phyloP scores from a whole-genome alignment of 169 alveolate genomes.

The Plasmodium vinckei region DNA sequence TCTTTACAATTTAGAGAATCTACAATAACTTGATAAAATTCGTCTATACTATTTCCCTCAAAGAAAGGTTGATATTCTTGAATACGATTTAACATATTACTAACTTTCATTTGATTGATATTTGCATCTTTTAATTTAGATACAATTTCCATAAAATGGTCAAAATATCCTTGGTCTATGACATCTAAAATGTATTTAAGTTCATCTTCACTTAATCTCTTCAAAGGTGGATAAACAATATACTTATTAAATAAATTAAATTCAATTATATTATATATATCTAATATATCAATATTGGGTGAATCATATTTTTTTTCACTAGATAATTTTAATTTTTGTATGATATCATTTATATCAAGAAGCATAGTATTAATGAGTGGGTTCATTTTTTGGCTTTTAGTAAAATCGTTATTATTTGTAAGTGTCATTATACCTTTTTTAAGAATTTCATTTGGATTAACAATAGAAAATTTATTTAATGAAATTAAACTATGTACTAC shows the following conservation, averaged over 20 bases:
- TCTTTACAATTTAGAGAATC: slow-evolving; percentile 45
- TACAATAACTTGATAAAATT: slow-evolving; percentile 5
- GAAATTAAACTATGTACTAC: slow-evolving; percentile 62
- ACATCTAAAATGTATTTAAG: slow-evolving; percentile 35
- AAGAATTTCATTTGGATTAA: slow-evolving; percentile 37
- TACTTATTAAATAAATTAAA: slow-evolving; percentile 41
- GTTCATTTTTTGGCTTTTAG: slow-evolving; percentile 7
- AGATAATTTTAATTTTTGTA: slow-evolving; percentile 52
- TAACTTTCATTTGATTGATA: neutral
- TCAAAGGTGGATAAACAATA: slow-evolving; percentile 48
- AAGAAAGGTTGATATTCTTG: slow-evolving; percentile 31
- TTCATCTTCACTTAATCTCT: slow-evolving; percentile 43
- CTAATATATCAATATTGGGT: slow-evolving; percentile 10
- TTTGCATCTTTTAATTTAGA: slow-evolving; percentile 2
- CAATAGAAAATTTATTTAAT: slow-evolving; percentile 67
- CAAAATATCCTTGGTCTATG: slow-evolving; percentile 57
- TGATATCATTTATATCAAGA: slow-evolving; percentile 26
- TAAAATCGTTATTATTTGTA: slow-evolving; percentile 1
- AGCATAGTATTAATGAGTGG: slow-evolving; percentile 54
- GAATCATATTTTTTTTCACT: slow-evolving; percentile 20
- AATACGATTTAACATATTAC: neutral
- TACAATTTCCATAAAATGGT: slow-evolving; percentile 9
- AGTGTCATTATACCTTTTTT: slow-evolving; percentile 31
- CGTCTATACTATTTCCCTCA: slow-evolving; percentile 1
- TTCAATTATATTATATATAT: slow-evolving; percentile 46